phyloP scores from a whole-genome alignment of 305 asterid genomes.

The Fraxinus platypoda region DNA sequence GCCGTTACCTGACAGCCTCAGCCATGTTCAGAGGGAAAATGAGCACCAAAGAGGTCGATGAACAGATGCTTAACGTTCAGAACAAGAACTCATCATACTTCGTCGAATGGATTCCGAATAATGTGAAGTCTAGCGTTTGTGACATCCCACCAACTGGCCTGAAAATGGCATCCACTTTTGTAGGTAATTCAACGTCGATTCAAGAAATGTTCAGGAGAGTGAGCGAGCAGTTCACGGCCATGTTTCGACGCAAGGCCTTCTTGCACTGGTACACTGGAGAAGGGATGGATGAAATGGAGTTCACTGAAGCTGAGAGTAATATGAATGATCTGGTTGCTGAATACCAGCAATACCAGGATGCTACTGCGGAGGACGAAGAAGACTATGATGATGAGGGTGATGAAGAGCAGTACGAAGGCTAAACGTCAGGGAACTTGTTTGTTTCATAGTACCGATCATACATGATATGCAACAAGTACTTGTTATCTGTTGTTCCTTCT shows the following conservation, averaged over 20 bases:
- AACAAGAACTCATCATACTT: not conserved
- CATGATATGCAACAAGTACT: not conserved
- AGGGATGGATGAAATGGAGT: constrained; percentile 58
- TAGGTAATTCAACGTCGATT: constrained; percentile 51
- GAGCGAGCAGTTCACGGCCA: constrained; percentile 57
- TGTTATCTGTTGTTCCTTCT: constrained; percentile 2
- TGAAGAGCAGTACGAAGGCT: constrained; percentile 39
- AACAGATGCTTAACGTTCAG: constrained; percentile 35
- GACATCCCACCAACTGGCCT: constrained; percentile 54
- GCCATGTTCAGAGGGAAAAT: constrained; percentile 58
- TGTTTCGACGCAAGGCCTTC: constrained; percentile 54
- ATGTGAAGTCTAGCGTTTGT: constrained; percentile 18
- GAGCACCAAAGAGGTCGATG: constrained; percentile 60
- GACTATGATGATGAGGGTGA: constrained; percentile 44
- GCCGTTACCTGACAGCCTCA: constrained; percentile 52
- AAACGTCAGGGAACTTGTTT: not conserved
- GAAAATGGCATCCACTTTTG: constrained; percentile 44
- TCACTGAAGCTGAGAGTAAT: constrained; percentile 54
- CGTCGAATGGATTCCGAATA: not conserved
- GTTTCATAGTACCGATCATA: not conserved
- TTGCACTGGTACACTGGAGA: constrained; percentile 53
- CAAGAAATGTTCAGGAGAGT: constrained; percentile 56
- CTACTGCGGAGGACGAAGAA: constrained; percentile 45
- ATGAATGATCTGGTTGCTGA: constrained; percentile 56
- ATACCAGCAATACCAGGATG: constrained; percentile 57